phyloP scores from a whole-genome alignment of 768 basidiomycete genomes.

The Trametes cinnabarina region DNA sequence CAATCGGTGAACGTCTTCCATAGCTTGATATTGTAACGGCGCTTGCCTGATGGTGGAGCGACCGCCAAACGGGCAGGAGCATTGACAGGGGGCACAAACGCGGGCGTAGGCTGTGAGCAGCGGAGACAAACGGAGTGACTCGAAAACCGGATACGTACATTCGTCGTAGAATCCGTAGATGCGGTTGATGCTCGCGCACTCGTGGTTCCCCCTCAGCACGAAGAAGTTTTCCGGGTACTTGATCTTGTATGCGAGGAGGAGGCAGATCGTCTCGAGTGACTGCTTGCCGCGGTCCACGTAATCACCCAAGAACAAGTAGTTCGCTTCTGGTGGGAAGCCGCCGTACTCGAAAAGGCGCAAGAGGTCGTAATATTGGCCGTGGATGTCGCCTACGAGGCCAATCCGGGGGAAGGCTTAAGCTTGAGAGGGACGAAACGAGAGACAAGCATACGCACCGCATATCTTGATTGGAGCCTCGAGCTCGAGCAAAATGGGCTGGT shows the following conservation, averaged over 20 bases:
- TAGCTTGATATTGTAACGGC: conserved; percentile 99
- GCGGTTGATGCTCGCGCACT: conserved; percentile 98
- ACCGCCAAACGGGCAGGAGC: not conserved
- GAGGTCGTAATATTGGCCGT: conserved; percentile 99
- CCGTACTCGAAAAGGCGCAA: conserved; percentile 98
- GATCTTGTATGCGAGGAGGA: conserved; percentile 99
- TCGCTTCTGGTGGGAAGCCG: conserved; percentile 99
- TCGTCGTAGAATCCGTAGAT: conserved; percentile 99
- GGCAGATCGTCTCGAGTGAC: conserved; percentile 98
- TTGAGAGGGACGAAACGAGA: conserved; percentile 6
- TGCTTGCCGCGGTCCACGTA: conserved; percentile 99
- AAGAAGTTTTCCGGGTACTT: conserved; percentile 99
- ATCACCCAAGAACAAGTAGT: conserved; percentile 99
- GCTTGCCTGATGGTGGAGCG: conserved; percentile 70
- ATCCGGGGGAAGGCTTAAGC: not conserved
- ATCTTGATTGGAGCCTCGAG: conserved; percentile 99
- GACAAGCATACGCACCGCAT: conserved; percentile 66
- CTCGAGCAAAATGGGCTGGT: conserved; percentile 96
- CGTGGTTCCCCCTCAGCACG: conserved; percentile 97
- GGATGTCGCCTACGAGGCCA: conserved; percentile 86
- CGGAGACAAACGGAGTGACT: not conserved
- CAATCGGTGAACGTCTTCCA: conserved; percentile 99
- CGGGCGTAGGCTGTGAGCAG: conserved; percentile 10
- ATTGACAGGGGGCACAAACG: conserved; percentile 6
- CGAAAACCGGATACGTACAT: conserved; percentile 57